Percentiles rank a stretch among this genome's conserved stretches.
These are phyloP conservation scores for Penicillium sp. DNA, from an alignment of 2,329 filamentous ascomycete species.

Conservation along the genomic window DNA sequence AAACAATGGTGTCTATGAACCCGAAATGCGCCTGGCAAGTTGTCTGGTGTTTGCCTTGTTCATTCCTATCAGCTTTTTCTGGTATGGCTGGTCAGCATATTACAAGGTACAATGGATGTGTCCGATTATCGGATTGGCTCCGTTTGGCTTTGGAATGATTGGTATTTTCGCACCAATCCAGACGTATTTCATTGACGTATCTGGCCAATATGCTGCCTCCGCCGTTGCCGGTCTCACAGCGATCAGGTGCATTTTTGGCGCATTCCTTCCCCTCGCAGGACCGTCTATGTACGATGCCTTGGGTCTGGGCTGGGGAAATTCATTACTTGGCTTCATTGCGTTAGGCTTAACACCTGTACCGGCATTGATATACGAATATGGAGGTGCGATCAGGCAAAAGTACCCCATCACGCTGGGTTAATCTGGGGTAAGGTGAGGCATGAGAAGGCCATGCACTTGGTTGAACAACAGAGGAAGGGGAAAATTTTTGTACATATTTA, in stretches of 20 bases:
- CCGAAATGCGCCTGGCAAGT: constrained; percentile 60
- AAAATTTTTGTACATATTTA: too few relatives aligned
- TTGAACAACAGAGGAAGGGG: too few relatives aligned
- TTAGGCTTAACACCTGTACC: too few relatives aligned
- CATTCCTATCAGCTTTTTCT: constrained; percentile 50
- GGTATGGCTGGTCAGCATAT: constrained; percentile 54
- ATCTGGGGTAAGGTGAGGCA: too few relatives aligned
- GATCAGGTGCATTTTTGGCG: constrained; percentile 33
- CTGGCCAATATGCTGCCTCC: neutral
- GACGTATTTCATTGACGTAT: neutral
- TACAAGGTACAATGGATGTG: constrained; percentile 48
- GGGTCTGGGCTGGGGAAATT: neutral
- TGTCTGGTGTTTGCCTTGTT: constrained; percentile 53
- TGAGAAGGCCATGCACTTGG: too few relatives aligned
- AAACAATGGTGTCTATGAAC: constrained; percentile 23
- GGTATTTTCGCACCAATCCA: neutral
- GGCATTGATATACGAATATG: too few relatives aligned
- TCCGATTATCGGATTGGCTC: constrained; percentile 48
- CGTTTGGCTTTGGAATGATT: constrained; percentile 39
- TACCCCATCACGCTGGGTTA: too few relatives aligned
- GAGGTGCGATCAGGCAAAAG: too few relatives aligned
- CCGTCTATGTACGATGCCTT: neutral
- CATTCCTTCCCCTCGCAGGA: constrained; percentile 19
- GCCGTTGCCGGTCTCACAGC: neutral
- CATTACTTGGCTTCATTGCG: neutral